Percentiles rank a stretch among this genome's conserved stretches.
Evolutionary conservation across 2,329 filamentous ascomycete species (phyloP).

Genomic region (Oidium heveae): DNA sequence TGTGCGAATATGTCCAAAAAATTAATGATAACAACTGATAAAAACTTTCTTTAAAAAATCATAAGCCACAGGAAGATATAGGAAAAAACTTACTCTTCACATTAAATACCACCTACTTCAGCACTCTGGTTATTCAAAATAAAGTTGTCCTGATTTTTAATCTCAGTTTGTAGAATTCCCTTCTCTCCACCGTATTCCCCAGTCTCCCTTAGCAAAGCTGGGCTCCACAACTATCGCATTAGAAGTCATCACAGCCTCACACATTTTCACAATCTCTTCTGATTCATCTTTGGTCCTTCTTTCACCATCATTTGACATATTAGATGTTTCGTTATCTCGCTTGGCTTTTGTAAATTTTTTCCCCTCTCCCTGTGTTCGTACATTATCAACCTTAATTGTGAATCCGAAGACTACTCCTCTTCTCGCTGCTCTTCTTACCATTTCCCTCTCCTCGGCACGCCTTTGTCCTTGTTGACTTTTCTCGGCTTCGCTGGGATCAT

Average conservation of each 20-base stretch:
- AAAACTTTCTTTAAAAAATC: too few relatives aligned
- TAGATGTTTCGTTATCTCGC: too few relatives aligned
- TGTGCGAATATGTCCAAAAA: too few relatives aligned
- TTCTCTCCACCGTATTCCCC: conserved; percentile 19
- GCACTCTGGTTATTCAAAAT: too few relatives aligned
- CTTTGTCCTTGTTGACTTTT: conserved; percentile 4
- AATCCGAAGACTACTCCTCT: conserved; percentile 7
- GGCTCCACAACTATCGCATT: conserved; percentile 28
- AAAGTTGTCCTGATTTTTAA: too few relatives aligned
- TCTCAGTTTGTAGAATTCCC: too few relatives aligned
- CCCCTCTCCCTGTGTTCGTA: conserved; percentile 10
- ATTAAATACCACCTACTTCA: too few relatives aligned
- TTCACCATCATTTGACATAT: not conserved
- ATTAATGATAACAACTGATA: too few relatives aligned
- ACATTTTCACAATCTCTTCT: conserved; percentile 16
- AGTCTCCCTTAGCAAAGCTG: conserved; percentile 34
- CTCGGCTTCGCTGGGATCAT: not conserved
- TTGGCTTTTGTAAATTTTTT: not conserved
- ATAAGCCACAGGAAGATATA: too few relatives aligned
- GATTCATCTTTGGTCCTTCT: not conserved
- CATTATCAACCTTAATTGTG: not conserved
- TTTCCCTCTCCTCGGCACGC: conserved; percentile 5
- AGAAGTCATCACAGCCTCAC: conserved; percentile 29
- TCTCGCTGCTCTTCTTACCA: conserved; percentile 5
- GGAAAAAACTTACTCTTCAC: too few relatives aligned